These are phyloP conservation scores for Scorias spongiosa DNA, from an alignment of 2,329 filamentous ascomycete genomes.

Conservation along the genomic window DNA sequence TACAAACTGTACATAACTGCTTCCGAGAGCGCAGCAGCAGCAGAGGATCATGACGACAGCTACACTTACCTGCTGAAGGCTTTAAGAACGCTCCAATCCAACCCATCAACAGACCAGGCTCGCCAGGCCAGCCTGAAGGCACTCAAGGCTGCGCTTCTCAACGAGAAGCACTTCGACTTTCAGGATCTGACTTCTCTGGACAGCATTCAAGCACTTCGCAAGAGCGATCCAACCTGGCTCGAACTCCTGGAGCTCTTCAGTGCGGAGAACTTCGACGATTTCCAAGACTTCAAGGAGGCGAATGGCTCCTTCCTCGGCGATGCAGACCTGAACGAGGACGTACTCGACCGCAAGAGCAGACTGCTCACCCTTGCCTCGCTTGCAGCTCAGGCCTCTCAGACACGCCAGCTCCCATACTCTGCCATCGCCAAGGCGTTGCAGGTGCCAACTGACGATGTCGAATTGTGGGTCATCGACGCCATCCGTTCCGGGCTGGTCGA, in stretches of 20 bases:
- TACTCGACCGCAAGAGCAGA: constrained; percentile 87
- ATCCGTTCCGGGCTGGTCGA: constrained; percentile 92
- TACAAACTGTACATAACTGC: constrained; percentile 75
- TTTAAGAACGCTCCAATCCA: constrained; percentile 52
- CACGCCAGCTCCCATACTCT: constrained; percentile 75
- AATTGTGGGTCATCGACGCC: constrained; percentile 98
- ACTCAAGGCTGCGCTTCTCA: constrained; percentile 50
- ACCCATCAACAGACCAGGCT: constrained; percentile 38
- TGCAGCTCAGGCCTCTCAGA: constrained; percentile 60
- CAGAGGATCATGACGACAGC: constrained; percentile 60
- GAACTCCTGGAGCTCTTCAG: constrained; percentile 93
- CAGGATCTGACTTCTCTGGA: constrained; percentile 55
- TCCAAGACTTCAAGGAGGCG: constrained; percentile 87
- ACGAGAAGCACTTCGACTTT: constrained; percentile 56
- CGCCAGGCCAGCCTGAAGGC: constrained; percentile 47
- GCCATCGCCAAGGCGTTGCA: constrained; percentile 74
- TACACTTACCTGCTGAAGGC: constrained; percentile 63
- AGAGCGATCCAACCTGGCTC: constrained; percentile 70
- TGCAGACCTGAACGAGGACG: constrained; percentile 53
- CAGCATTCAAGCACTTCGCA: constrained; percentile 71
- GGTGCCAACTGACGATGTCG: constrained; percentile 69
- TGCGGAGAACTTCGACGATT: constrained; percentile 86
- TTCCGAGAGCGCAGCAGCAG: constrained; percentile 63
- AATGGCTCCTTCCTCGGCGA: constrained; percentile 73
- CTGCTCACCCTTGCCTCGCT: constrained; percentile 84